phyloP scores from a whole-genome alignment of 2,329 filamentous ascomycete species.

The Aspergillus aculeatus region DNA sequence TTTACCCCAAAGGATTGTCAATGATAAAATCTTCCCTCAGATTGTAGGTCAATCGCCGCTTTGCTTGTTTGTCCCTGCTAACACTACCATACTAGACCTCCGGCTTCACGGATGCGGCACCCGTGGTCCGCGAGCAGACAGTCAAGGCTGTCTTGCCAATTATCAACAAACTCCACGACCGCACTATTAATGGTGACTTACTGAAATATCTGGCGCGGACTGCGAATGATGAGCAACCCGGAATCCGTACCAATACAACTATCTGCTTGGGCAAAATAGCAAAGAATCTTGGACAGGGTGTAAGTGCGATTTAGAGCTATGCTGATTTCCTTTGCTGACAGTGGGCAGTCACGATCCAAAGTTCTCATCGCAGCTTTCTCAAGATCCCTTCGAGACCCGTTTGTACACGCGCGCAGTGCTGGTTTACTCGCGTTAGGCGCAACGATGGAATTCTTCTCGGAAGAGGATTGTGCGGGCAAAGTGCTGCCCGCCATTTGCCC shows the following conservation, averaged over 20 bases:
- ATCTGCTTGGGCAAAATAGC: constrained; percentile 97
- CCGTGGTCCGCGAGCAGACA: constrained; percentile 90
- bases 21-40: constrained; percentile 94
- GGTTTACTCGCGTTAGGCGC: constrained; percentile 81
- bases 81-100: constrained; percentile 61
- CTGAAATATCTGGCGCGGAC: constrained; percentile 90
- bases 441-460: constrained; percentile 80
- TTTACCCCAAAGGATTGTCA: constrained; percentile 81
- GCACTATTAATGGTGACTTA: constrained; percentile 89
- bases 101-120: constrained; percentile 88
- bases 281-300: constrained; percentile 71
- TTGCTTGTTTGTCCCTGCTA: background rate
- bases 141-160: constrained; percentile 89
- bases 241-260: constrained; percentile 95
- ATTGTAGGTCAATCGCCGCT: constrained; percentile 59
- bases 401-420: constrained; percentile 89
- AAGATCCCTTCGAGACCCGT: constrained; percentile 85
- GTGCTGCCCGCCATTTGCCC: constrained; percentile 83
- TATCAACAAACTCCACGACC: constrained; percentile 84
- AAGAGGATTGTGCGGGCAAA: constrained; percentile 83
- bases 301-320: constrained; percentile 28
- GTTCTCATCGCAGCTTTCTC: constrained; percentile 91
- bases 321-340: constrained; percentile 24
- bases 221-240: constrained; percentile 94
- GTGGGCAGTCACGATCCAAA: constrained; percentile 69